Evolutionary conservation across 1,284 basidiomycete genomes (phyloP).

Genomic region (Chalciporus sp.): DNA sequence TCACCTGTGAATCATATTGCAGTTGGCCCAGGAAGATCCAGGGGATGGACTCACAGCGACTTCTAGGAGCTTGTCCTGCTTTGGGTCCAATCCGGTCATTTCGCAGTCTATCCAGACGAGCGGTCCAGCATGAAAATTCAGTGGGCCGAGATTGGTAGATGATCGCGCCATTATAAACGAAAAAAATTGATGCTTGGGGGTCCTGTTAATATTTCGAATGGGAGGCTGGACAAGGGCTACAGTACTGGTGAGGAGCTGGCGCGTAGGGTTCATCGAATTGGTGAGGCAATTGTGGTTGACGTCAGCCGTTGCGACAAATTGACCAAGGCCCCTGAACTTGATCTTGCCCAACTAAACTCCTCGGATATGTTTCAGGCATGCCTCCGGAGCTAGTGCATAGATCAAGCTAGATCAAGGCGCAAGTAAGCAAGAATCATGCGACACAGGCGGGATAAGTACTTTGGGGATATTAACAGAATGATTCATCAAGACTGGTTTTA

Average conservation of each 20-base stretch:
- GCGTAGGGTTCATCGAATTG: not conserved
- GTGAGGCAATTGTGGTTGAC: too few species aligned
- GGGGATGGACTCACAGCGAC: conserved; percentile 55
- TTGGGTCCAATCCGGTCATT: conserved; percentile 75
- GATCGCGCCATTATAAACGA: conserved; percentile 12
- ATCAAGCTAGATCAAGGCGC: too few species aligned
- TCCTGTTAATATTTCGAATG: not conserved
- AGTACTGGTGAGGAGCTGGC: not conserved
- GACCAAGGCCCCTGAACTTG: too few species aligned
- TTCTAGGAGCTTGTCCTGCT: conserved; percentile 74
- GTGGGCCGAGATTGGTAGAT: conserved; percentile 18
- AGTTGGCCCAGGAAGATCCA: too few species aligned
- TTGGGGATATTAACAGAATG: too few species aligned
- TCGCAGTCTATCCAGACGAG: conserved; percentile 90
- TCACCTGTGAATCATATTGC: conserved; percentile 50
- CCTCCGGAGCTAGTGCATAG: too few species aligned
- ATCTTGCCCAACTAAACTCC: too few species aligned
- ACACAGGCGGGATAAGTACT: too few species aligned
- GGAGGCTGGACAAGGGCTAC: not conserved
- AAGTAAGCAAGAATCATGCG: too few species aligned
- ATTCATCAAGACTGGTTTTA: too few species aligned
- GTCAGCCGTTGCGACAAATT: too few species aligned
- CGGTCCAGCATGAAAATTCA: conserved; percentile 61
- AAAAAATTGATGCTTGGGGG: not conserved
- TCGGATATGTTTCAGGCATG: too few species aligned